Percentiles rank a stretch among this genome's conserved stretches.
phyloP scores from a whole-genome alignment of 106 monocot species.

The Dioscorea dumetorum region DNA sequence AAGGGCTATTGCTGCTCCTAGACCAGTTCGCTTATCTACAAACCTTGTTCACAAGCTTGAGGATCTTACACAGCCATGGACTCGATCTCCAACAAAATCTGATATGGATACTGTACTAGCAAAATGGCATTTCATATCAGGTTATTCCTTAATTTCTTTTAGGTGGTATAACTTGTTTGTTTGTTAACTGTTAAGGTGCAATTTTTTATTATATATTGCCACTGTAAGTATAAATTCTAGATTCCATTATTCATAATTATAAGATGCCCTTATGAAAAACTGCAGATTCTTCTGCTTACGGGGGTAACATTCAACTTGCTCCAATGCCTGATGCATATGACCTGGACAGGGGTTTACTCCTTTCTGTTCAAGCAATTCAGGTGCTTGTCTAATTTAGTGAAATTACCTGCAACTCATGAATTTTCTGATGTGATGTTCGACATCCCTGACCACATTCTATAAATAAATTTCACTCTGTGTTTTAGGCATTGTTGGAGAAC shows the following conservation, averaged over 20 bases:
- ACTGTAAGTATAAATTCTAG: no score
- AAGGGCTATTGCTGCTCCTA: conserved; percentile 45
- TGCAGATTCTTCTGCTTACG: conserved; percentile 78
- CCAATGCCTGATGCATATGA: conserved; percentile 92
- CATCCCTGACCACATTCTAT: no score
- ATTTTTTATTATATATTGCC: not conserved
- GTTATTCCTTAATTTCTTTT: conserved; percentile 24
- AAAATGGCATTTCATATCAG: conserved; percentile 82
- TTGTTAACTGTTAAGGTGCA: not conserved
- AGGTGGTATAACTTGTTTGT: not conserved
- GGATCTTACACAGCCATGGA: conserved; percentile 85
- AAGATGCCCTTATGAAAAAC: conserved; percentile 35
- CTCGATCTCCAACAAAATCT: conserved; percentile 86
- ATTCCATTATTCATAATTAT: conserved; percentile 15
- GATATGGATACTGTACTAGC: conserved; percentile 57
- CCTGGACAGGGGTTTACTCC: conserved; percentile 89
- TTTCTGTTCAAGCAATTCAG: conserved; percentile 97
- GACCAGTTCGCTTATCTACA: conserved; percentile 54
- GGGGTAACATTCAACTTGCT: conserved; percentile 61
- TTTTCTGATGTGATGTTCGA: no score
- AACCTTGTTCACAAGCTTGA: conserved; percentile 46
- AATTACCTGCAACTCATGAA: no score
- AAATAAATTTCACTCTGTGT: conserved; percentile 8
- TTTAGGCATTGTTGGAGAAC: conserved; percentile 88
- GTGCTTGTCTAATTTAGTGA: conserved; percentile 8